A percentile compares a stretch with the other conserved stretches of the same genome.
Conservation (phyloP, 192 early-diverging fungal genomes). For the Glomus cerebriforme region DNA sequence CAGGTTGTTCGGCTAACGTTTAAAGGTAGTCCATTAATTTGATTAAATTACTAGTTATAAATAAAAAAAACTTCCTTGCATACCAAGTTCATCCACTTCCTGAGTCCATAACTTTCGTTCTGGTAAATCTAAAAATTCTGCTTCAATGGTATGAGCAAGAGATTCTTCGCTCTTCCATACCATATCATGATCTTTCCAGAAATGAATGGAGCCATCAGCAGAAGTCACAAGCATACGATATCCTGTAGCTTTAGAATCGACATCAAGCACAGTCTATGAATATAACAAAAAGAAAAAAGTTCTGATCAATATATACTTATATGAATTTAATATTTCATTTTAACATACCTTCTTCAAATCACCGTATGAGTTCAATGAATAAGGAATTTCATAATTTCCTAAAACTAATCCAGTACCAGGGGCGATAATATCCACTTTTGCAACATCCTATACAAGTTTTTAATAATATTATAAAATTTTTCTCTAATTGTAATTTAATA, state of each 20-base stretch:
- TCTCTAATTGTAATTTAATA: not conserved
- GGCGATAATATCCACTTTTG: slow-evolving; percentile 15
- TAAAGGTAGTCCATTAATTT: not conserved
- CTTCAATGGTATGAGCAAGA: slow-evolving; percentile 65
- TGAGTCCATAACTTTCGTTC: slow-evolving; percentile 67
- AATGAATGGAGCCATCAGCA: slow-evolving; percentile 59
- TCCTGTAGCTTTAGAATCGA: slow-evolving; percentile 42
- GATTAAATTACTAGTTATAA: not conserved
- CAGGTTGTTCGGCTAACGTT: slow-evolving; percentile 50
- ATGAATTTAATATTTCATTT: not conserved
- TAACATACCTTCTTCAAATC: not conserved
- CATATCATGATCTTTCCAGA: slow-evolving; percentile 47
- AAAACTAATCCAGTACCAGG: not conserved
- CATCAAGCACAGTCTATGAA: slow-evolving; percentile 32
- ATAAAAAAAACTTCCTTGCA: not conserved
- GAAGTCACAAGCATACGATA: slow-evolving; percentile 57
- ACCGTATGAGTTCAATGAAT: not conserved
- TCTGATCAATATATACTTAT: not conserved
- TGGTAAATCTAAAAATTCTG: slow-evolving; percentile 83
- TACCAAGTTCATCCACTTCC: slow-evolving; percentile 66
- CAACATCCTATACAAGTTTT: not conserved
- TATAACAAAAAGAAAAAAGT: slow-evolving; percentile 29
- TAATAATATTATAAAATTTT: not conserved
- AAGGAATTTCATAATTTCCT: not conserved
- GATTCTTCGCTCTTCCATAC: slow-evolving; percentile 89